Base-by-base conservation (phyloP, 2,329 filamentous ascomycete genomes). In the Ceratocystis eucalypticola region DNA sequence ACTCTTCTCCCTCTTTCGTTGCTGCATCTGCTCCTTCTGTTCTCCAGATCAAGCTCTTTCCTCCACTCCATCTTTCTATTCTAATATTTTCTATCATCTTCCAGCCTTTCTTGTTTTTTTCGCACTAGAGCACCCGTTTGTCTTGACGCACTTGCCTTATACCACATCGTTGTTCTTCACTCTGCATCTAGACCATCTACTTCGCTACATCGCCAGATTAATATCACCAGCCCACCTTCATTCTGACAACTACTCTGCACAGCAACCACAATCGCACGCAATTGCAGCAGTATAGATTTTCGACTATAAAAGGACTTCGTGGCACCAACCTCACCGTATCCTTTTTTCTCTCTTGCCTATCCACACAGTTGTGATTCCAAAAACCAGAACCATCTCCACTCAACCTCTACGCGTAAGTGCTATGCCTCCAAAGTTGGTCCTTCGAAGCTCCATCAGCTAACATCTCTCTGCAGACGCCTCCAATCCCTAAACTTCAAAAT, bases 401-500 rank as follows among this genome's bases (percentile, higher is more conserved):
- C 50, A 25, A 57, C 25, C 1, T 12, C 15, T 28, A 25, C 22
- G 12, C 37, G 53, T 57, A 57, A 57, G 53, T 57, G n/a, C 17
- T 20, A 3, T 5, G 1, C 53, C 22, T 28, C 20, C 53, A 5
- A 15, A 33, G 10, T 2, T 12, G 5, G 15, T 6, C 22, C 22
- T 28, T 33, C 8, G 15, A 30, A 25, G 15, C n/a, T 22, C 17
- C 2, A 5, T 5, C 1, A 17, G 10, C 53, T 57, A 57, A 57
- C 53, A 1, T 17, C 25, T 10, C 2, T 57, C 28, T 15, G 30
- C 17, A 57, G 53, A 57, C 53, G 2, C 41, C n/a, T 57, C 6
- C 62, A 59, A 48, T n/a, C 66, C 37, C 66, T 69, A 67, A 68
- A 68, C 69, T 37, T 69, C 72, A 76, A 69, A 69, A 79, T 79